Base-by-base conservation (phyloP, 345 rosid genomes). In the Conringia planisiliqua region DNA sequence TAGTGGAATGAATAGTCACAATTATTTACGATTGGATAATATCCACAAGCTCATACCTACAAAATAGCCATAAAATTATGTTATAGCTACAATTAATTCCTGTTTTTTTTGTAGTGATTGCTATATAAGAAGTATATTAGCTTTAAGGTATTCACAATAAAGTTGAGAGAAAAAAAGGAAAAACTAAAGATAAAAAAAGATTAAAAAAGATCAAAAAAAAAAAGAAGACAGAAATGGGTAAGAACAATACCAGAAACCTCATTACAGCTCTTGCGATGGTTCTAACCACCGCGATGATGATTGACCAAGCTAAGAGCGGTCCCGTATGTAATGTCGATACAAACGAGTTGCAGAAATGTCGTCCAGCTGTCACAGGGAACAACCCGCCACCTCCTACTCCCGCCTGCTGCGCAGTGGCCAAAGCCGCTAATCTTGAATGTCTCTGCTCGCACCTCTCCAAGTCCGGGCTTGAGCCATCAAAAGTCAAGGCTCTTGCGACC, bases 361-460 rank as follows among this genome's bases (percentile, higher is more conserved):
- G 77, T 8, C 67, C 85, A 3, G 91, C 89, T 0, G 81, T 80
- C 66, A 80, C 75, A 3, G 89, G 91, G 13, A 2, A 38, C 59
- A 14, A 63, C 1, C 91, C 88, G 3, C 73, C 80, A 5, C 76
- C 60, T 1, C 91, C 90, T 0, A 81, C 75, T 68, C 56, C 57
- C 44, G 27, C 54, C 26, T 87, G 90, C 39, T 89, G 91, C n/a
- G 3, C 46, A 8, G 79, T 73, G 27, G 62, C 82, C 22, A 66
- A 48, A 51, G 43, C 56, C 0, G 86, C 83, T 36, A 55, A 83
- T 72, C 63, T 84, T 65, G 20, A 26, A 1, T 89, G 88, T 55
- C 84, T 86, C n/a, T 87, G 89, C 61, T 7, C 39, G 12, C 30
- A 1, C 61, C 11, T 56, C 61, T 30, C 39, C 24, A 30, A 12